These are phyloP conservation scores for Orbilia quercus DNA, from an alignment of 2,329 filamentous ascomycete species.

Conservation along the genomic window DNA sequence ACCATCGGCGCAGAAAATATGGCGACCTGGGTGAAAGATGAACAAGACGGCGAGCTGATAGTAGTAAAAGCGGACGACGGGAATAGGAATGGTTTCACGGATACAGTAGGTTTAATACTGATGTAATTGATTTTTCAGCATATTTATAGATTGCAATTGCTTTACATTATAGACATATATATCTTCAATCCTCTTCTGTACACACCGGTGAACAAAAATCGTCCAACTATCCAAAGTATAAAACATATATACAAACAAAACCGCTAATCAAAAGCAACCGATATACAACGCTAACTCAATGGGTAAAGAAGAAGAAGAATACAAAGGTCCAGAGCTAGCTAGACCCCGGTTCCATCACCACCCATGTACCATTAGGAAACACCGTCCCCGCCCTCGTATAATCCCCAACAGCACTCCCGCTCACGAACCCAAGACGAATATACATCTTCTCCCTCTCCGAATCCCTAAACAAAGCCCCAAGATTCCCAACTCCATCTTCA, in stretches of 20 bases:
- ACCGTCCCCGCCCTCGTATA: slow-evolving; percentile 49
- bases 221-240: no score
- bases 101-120: slow-evolving; percentile 47
- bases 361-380: slow-evolving; percentile 48
- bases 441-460: slow-evolving; percentile 52
- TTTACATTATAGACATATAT: not conserved
- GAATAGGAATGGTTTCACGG: slow-evolving; percentile 39
- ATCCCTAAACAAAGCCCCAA: slow-evolving; percentile 9
- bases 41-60: slow-evolving; percentile 16
- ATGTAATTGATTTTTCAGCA: slow-evolving; percentile 24
- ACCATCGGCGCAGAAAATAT: slow-evolving; percentile 50
- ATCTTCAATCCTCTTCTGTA: not conserved
- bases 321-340: slow-evolving; percentile 33
- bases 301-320: not conserved
- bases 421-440: slow-evolving; percentile 43
- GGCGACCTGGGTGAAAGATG: slow-evolving; percentile 29
- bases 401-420: slow-evolving; percentile 36
- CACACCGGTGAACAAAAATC: not conserved
- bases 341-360: slow-evolving; percentile 46
- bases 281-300: slow-evolving; percentile 6
- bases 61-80: slow-evolving; percentile 36
- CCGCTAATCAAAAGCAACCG: not conserved
- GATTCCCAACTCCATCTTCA: not conserved
- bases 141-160: not conserved
- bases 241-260: no score